A percentile compares a stretch with the other conserved stretches of the same genome.
Conservation (phyloP, 331 rosid species). For the Telfairia occidentalis region DNA sequence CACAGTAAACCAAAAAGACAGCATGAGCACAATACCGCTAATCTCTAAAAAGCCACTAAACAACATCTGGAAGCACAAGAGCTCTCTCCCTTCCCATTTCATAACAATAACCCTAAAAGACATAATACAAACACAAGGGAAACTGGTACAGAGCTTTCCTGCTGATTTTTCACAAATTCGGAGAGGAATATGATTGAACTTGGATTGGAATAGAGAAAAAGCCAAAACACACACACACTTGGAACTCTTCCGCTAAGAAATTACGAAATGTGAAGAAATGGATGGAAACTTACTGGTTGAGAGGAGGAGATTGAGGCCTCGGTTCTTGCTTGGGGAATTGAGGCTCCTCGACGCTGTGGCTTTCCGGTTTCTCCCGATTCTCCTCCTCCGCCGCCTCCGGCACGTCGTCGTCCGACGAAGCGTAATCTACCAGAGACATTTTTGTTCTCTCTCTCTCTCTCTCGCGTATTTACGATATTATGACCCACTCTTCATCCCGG, state of each 20-base stretch:
- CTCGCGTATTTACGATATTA: not conserved
- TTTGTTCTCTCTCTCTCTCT: not conserved
- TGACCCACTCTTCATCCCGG: not conserved
- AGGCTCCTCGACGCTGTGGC: slow-evolving; percentile 5
- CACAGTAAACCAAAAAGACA: not conserved
- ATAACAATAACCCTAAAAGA: not conserved
- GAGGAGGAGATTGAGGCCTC: slow-evolving; percentile 16
- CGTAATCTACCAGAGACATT: slow-evolving; percentile 89
- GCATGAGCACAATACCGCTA: not conserved
- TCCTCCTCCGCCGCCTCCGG: slow-evolving; percentile 20
- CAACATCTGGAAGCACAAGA: not conserved
- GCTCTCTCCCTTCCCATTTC: not conserved
- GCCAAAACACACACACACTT: not conserved
- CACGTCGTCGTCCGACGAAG: slow-evolving; percentile 78
- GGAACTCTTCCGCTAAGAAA: not conserved
- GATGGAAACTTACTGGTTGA: slow-evolving; percentile 26
- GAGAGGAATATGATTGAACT: not conserved
- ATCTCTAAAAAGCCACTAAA: not conserved
- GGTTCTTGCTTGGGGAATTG: slow-evolving; percentile 17
- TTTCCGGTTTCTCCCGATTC: not conserved
- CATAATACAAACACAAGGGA: not conserved
- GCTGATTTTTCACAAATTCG: not conserved
- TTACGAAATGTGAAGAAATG: not conserved
- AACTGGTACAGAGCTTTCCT: not conserved
- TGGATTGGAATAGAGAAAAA: not conserved